Base-by-base conservation (phyloP, 495 filamentous ascomycete species). In the Friedmanniomyces endolithicus region DNA sequence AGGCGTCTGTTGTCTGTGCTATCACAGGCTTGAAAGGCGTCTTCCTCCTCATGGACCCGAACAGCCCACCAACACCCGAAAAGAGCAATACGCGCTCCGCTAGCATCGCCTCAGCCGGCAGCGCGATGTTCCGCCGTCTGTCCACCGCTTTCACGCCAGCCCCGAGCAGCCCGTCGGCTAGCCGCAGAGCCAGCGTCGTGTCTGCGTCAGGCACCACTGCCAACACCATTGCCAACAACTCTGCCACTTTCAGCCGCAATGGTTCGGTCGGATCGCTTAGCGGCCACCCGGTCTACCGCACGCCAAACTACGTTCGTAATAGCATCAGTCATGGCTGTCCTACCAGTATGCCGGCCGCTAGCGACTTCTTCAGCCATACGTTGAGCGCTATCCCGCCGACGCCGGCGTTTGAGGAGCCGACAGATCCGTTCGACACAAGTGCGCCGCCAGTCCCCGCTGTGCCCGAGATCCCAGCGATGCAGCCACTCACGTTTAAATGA, bases 11-110 rank as follows among this genome's bases (percentile, higher is more conserved):
- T 12, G 58, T 62, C 27, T 58, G 59, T 16, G 61, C 65, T 37
- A 56, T 69, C 34, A 61, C 61, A 22, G 65, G 65, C 17, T 48
- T 69, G 11, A 65, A 61, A 31, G 67, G 68, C 24, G 58, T 71
- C 25, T 68, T 69, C 62, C 57, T 29, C 22, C 62, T 70, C 52
- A 69, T 69, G 68, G 59, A 59, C n/a, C 17, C 20, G 19, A 43
- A 14, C 48, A 31, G 45, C 35, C 17, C 45, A 16, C 22, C 7
- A 47, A 24, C 45, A 50, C 35, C 49, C 17, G 12, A 44, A 17
- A 47, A 51, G 35, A 22, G 19, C 33, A 41, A 31, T 2, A 6
- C 41, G 40, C 47, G 54, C 4, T 52, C 46, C 6, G 35, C 53
- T 19, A 56, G 58, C 31, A 53, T 58, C 20, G 47, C 49, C 8